phyloP scores from a whole-genome alignment of 2,329 filamentous ascomycete species.

The Clonostachys chloroleuca region DNA sequence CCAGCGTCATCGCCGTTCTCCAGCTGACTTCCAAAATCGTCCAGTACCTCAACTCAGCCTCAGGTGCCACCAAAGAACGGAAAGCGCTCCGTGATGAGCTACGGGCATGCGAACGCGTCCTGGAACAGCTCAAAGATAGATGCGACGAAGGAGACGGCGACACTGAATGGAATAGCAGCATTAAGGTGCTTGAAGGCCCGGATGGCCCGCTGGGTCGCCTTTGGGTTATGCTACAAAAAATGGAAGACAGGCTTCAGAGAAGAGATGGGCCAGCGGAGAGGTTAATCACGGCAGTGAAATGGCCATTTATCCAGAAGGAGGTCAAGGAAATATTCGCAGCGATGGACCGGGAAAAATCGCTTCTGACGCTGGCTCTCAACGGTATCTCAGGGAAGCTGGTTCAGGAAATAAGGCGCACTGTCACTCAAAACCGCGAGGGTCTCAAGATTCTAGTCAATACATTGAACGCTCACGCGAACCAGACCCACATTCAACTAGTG shows the following conservation, averaged over 20 bases:
- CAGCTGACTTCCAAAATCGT: constrained; percentile 9
- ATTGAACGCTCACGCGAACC: too few relatives aligned
- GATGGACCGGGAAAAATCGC: constrained; percentile 1
- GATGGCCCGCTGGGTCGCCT: constrained; percentile 9
- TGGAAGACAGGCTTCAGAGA: constrained; percentile 8
- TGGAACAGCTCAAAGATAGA: constrained; percentile 10
- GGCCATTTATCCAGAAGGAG: constrained; percentile 12
- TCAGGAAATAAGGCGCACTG: not conserved
- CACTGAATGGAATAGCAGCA: constrained; percentile 9
- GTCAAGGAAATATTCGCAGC: not conserved
- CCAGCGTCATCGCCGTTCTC: constrained; percentile 13
- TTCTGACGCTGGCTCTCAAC: not conserved
- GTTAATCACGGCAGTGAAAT: constrained; percentile 3
- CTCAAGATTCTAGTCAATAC: too few relatives aligned
- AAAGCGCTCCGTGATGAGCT: constrained; percentile 9
- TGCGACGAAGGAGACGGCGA: constrained; percentile 9
- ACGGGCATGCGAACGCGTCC: constrained; percentile 7
- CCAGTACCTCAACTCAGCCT: constrained; percentile 8
- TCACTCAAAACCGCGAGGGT: not conserved
- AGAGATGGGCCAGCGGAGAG: constrained; percentile 1
- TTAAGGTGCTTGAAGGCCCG: constrained; percentile 10
- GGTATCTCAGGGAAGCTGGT: not conserved
- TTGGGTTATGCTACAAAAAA: constrained; percentile 1
- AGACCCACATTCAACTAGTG: too few relatives aligned
- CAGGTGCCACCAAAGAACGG: constrained; percentile 7